Evolutionary conservation across 192 early-diverging fungal species (phyloP).

Genomic region (Coemansia pectinata): DNA sequence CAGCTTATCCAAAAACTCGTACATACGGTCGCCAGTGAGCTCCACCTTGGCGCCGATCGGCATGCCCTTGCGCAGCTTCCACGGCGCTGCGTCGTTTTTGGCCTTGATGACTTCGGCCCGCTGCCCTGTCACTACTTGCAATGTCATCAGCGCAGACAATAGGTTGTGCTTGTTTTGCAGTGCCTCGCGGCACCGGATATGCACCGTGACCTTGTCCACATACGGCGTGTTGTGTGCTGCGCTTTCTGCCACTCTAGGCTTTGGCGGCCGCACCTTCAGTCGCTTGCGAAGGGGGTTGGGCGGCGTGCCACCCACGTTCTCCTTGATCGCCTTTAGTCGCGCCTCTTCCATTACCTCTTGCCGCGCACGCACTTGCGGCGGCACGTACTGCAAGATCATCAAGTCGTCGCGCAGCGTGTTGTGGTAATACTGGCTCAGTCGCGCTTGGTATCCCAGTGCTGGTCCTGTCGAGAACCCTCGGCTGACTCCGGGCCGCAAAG

Average conservation of each 20-base stretch:
- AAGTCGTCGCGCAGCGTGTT: slow-evolving; percentile 75
- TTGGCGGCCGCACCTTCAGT: slow-evolving; percentile 46
- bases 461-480: slow-evolving; percentile 32
- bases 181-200: slow-evolving; percentile 86
- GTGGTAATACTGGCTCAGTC: slow-evolving; percentile 75
- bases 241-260: slow-evolving; percentile 61
- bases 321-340: slow-evolving; percentile 26
- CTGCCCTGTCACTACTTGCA: slow-evolving; percentile 84
- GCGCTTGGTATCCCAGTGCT: slow-evolving; percentile 42
- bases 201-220: slow-evolving; percentile 73
- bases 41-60: slow-evolving; percentile 83
- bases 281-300: slow-evolving; percentile 54
- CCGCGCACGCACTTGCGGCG: slow-evolving; percentile 52
- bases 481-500: background rate
- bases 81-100: slow-evolving; percentile 72
- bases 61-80: slow-evolving; percentile 92
- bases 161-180: slow-evolving; percentile 86
- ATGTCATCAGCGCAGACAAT: slow-evolving; percentile 85
- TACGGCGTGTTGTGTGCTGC: slow-evolving; percentile 65
- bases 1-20: slow-evolving; percentile 92
- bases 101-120: slow-evolving; percentile 81
- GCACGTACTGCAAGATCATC: slow-evolving; percentile 72
- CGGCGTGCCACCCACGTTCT: slow-evolving; percentile 34
- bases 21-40: slow-evolving; percentile 84
- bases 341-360: slow-evolving; percentile 36